Percentiles rank a stretch among this genome's conserved stretches.
Conservation (phyloP, 257 asterid genomes). For the Verbascum thapsus region DNA sequence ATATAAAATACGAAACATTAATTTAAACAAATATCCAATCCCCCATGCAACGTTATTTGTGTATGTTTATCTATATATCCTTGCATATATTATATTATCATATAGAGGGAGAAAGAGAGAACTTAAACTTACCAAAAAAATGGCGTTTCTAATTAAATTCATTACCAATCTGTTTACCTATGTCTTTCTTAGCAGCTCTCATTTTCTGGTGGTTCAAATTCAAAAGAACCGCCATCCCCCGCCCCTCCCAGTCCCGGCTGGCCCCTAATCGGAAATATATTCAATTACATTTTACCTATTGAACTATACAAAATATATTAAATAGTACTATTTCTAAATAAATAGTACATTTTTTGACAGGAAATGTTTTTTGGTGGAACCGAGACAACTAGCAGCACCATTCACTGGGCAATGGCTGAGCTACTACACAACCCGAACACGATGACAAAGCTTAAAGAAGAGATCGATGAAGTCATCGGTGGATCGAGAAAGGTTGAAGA, state of each 20-base stretch:
- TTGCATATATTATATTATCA: no score
- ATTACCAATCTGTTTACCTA: constrained; percentile 16
- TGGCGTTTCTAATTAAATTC: constrained; percentile 22
- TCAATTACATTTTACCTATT: no score
- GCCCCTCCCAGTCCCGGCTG: constrained; percentile 47
- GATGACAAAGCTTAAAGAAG: constrained; percentile 17
- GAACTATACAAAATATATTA: no score
- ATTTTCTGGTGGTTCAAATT: neutral
- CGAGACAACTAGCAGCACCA: constrained; percentile 28
- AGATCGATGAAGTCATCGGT: constrained; percentile 23
- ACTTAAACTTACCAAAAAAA: constrained; percentile 10
- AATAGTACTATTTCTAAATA: no score
- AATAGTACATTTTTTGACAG: neutral
- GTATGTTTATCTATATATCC: no score
- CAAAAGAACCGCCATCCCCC: constrained; percentile 12
- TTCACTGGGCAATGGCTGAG: constrained; percentile 39
- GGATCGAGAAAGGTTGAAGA: constrained; percentile 20
- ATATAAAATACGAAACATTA: no score
- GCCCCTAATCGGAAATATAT: constrained; percentile 49
- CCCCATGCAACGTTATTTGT: no score
- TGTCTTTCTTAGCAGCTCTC: constrained; percentile 13
- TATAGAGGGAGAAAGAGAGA: neutral
- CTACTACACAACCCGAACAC: constrained; percentile 28
- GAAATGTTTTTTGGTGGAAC: constrained; percentile 36
- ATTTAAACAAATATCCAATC: no score